Conservation (phyloP, 306 rosid genomes). For the Sicyos edulis region DNA sequence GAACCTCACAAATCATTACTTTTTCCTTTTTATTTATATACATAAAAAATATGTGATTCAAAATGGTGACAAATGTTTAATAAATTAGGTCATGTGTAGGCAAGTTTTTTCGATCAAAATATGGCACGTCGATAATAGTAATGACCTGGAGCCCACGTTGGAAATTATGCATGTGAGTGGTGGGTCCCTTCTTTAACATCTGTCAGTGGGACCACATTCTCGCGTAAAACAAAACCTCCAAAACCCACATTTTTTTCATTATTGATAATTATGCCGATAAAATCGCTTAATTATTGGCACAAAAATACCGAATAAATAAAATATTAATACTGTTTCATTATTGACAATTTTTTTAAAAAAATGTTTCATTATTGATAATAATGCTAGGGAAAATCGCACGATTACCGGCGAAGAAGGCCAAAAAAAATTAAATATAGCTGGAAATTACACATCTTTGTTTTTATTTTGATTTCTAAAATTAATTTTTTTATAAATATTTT, state of each 20-base stretch:
- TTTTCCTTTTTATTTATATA: too few relatives aligned
- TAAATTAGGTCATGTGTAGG: too few relatives aligned
- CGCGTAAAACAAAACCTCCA: conserved; percentile 14
- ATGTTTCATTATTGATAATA: not conserved
- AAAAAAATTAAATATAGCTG: not conserved
- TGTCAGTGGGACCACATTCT: conserved; percentile 5
- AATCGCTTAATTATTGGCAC: conserved; percentile 8
- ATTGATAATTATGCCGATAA: conserved; percentile 7
- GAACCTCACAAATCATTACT: too few relatives aligned
- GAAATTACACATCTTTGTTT: not conserved
- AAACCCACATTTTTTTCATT: conserved; percentile 5
- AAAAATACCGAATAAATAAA: not conserved
- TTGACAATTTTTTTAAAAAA: not conserved
- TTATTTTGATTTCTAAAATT: not conserved
- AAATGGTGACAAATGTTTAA: too few relatives aligned
- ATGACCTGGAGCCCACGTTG: conserved; percentile 12
- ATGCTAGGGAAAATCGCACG: not conserved
- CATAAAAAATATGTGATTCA: too few relatives aligned
- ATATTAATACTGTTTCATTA: not conserved
- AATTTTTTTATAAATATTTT: too few relatives aligned
- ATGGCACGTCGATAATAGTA: not conserved
- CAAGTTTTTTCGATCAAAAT: not conserved
- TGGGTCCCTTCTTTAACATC: not conserved
- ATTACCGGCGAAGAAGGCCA: not conserved
- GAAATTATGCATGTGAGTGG: conserved; percentile 2